These are phyloP conservation scores for Ceratocystis destructans DNA, from an alignment of 2,329 filamentous ascomycete genomes.

Conservation along the genomic window DNA sequence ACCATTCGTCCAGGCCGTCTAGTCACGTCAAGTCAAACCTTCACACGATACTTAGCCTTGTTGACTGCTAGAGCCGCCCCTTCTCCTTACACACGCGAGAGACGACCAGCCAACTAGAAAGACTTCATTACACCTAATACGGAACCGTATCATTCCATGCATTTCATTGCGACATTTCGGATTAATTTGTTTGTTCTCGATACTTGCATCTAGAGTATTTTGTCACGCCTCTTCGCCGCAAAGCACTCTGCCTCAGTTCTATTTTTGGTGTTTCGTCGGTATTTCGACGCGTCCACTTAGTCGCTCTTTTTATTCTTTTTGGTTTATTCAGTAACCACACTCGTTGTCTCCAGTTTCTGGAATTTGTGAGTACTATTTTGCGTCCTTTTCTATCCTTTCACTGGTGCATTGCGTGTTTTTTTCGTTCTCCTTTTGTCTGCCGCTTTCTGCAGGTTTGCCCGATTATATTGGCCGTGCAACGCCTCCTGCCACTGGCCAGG, in stretches of 20 bases:
- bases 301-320: slow-evolving; percentile 10
- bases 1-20: background rate
- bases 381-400: background rate
- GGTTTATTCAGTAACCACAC: background rate
- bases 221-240: background rate
- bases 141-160: background rate
- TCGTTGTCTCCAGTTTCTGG: slow-evolving; percentile 7
- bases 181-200: slow-evolving; percentile 4
- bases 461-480: too few species aligned
- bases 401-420: background rate
- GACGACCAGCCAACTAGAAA: background rate
- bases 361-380: slow-evolving; percentile 1
- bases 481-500: too few species aligned
- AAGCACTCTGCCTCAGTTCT: slow-evolving; percentile 6
- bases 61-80: background rate
- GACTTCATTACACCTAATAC: background rate
- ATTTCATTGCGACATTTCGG: background rate
- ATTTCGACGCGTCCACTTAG: background rate
- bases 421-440: background rate
- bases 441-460: too few species aligned
- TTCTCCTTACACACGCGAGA: background rate
- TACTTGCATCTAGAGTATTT: slow-evolving; percentile 7
- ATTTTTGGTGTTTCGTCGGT: background rate
- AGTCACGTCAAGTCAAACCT: background rate
- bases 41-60: background rate